Conservation (phyloP, 169 alveolate genomes). For the Cryptosporidium tyzzeri region DNA sequence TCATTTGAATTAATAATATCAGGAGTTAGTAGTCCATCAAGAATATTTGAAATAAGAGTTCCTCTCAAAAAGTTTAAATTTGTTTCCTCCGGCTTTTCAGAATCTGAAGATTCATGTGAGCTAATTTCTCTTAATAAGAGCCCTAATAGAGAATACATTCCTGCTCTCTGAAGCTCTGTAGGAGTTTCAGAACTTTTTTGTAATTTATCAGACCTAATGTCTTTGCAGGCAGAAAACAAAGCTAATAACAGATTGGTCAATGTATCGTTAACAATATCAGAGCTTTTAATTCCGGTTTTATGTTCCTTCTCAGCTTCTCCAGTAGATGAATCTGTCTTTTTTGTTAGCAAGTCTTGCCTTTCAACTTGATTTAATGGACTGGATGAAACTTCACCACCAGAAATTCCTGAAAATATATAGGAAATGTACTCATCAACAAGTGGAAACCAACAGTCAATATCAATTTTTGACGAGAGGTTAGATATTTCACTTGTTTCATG, state of each 20-base stretch:
- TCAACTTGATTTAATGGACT: conserved; percentile 2
- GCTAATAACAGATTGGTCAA: conserved; percentile 15
- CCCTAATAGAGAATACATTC: conserved; percentile 69
- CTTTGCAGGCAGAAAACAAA: conserved; percentile 67
- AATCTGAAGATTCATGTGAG: neutral
- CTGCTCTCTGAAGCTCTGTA: conserved; percentile 72
- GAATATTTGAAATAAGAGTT: conserved; percentile 26
- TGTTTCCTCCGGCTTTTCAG: neutral
- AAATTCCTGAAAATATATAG: conserved; percentile 49
- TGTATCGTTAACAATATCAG: neutral
- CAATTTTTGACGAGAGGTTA: conserved; percentile 34
- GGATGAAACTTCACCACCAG: neutral
- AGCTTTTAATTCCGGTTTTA: neutral
- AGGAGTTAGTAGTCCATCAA: conserved; percentile 66
- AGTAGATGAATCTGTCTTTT: neutral
- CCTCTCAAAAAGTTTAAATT: conserved; percentile 5
- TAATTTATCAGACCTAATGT: conserved; percentile 47
- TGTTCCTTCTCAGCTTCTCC: neutral
- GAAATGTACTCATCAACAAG: conserved; percentile 67
- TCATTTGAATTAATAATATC: conserved; percentile 35
- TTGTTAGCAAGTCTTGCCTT: neutral
- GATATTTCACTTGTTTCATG: neutral
- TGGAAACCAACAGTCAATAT: conserved; percentile 70
- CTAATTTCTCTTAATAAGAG: conserved; percentile 53
- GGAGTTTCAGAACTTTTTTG: conserved; percentile 71